Evolutionary conservation across 352 stramenopile genomes (phyloP).

Genomic region (Phytopythium sindhum): DNA sequence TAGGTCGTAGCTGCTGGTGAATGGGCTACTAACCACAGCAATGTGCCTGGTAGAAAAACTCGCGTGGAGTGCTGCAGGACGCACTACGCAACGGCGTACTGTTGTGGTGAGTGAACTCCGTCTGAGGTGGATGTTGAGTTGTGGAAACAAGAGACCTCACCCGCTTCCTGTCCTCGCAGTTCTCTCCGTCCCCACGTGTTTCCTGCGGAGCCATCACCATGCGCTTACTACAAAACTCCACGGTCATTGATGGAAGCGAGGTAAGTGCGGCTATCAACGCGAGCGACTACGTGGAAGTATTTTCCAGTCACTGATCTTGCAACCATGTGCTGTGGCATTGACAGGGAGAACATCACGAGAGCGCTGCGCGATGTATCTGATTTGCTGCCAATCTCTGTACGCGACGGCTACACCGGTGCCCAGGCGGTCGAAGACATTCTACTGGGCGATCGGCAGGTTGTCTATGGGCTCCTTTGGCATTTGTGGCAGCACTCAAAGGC

Average conservation of each 20-base stretch:
- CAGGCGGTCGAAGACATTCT: slow-evolving; percentile 33
- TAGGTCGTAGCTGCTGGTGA: background rate
- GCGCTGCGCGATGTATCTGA: slow-evolving; percentile 16
- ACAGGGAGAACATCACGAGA: slow-evolving; percentile 32
- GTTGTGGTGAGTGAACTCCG: slow-evolving; percentile 20
- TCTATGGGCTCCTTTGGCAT: slow-evolving; percentile 50
- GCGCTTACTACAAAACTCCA: slow-evolving; percentile 17
- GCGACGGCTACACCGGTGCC: slow-evolving; percentile 9
- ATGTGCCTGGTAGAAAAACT: slow-evolving; percentile 7
- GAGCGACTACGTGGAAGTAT: background rate
- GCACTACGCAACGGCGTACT: slow-evolving; percentile 33
- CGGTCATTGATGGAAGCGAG: slow-evolving; percentile 20
- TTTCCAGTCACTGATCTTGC: background rate
- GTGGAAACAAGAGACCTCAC: background rate
- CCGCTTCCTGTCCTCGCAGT: background rate
- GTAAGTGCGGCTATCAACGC: slow-evolving; percentile 1
- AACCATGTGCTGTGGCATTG: background rate
- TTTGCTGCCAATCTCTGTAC: background rate
- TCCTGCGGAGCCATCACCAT: slow-evolving; percentile 1
- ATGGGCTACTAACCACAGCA: background rate
- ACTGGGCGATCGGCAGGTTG: slow-evolving; percentile 41
- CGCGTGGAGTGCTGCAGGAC: slow-evolving; percentile 27
- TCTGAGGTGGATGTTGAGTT: background rate
- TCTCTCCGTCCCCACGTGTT: background rate
- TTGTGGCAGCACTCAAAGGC: slow-evolving; percentile 31